These are phyloP conservation scores for Penicillium malachiteum DNA, from an alignment of 495 filamentous ascomycete species.

Conservation along the genomic window DNA sequence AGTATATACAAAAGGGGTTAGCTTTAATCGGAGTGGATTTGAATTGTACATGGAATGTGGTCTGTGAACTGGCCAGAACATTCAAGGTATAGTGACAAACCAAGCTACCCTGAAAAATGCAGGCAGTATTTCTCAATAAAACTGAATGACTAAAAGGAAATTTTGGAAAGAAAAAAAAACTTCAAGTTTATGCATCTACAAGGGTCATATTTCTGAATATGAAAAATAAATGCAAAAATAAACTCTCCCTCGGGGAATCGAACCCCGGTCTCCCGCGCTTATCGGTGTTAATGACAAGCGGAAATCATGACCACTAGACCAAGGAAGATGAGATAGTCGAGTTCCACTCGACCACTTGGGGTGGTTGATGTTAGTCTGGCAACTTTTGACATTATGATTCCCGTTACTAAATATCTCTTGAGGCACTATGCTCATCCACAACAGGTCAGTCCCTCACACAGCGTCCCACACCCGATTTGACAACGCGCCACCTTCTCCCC, in stretches of 20 bases:
- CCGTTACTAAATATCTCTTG: too few relatives aligned
- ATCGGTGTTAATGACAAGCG: slow-evolving; percentile 45
- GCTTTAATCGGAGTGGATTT: too few relatives aligned
- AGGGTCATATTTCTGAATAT: too few relatives aligned
- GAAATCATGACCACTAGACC: slow-evolving; percentile 55
- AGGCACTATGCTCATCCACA: slow-evolving; percentile 21
- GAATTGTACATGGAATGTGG: too few relatives aligned
- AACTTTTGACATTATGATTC: background rate
- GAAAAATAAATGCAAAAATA: slow-evolving; percentile 17
- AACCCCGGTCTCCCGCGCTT: slow-evolving; percentile 54
- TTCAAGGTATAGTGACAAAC: too few relatives aligned
- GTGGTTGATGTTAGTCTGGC: slow-evolving; percentile 3
- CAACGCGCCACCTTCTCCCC: slow-evolving; percentile 23
- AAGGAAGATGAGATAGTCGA: slow-evolving; percentile 27
- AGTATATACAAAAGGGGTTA: too few relatives aligned
- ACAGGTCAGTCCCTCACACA: slow-evolving; percentile 35
- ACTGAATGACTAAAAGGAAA: too few relatives aligned
- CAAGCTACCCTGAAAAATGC: too few relatives aligned
- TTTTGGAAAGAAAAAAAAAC: background rate
- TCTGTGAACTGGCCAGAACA: too few relatives aligned
- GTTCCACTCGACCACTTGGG: slow-evolving; percentile 33
- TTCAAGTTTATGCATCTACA: background rate
- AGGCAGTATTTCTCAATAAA: too few relatives aligned
- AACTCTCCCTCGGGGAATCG: slow-evolving; percentile 52
- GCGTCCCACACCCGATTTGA: slow-evolving; percentile 31